These are phyloP conservation scores for Conticribra guillardii DNA, from an alignment of 108 stramenopile species.

Conservation along the genomic window DNA sequence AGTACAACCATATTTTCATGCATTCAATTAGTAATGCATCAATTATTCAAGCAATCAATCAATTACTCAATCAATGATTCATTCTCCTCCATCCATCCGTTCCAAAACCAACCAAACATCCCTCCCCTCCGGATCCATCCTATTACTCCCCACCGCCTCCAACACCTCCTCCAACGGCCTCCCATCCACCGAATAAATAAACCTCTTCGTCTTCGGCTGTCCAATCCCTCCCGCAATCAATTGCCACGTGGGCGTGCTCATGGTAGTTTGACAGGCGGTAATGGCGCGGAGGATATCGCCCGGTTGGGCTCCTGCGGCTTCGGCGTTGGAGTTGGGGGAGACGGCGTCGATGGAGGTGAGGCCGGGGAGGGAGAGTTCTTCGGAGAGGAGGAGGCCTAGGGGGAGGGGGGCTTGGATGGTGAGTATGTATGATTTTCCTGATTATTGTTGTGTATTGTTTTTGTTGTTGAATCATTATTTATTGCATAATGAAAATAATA, in stretches of 20 bases:
- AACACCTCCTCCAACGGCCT: slow-evolving; percentile 76
- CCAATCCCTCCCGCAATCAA: slow-evolving; percentile 82
- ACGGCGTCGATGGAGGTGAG: slow-evolving; percentile 71
- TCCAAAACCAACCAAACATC: slow-evolving; percentile 77
- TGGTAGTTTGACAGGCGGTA: slow-evolving; percentile 72
- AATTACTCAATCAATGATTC: too few relatives aligned
- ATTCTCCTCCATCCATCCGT: slow-evolving; percentile 30
- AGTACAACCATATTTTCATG: too few relatives aligned
- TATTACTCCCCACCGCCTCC: slow-evolving; percentile 72
- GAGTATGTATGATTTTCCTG: slow-evolving; percentile 45
- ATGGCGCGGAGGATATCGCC: slow-evolving; percentile 77
- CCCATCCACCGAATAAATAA: slow-evolving; percentile 71
- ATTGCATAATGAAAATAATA: too few relatives aligned
- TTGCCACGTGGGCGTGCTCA: slow-evolving; percentile 85
- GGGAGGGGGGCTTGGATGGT: slow-evolving; percentile 60
- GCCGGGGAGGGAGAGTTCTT: too few relatives aligned
- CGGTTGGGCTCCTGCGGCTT: slow-evolving; percentile 53
- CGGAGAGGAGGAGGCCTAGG: slow-evolving; percentile 70
- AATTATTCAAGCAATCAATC: too few relatives aligned
- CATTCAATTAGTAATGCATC: too few relatives aligned
- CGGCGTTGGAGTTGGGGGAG: slow-evolving; percentile 55
- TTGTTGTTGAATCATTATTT: too few relatives aligned
- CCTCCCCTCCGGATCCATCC: slow-evolving; percentile 72
- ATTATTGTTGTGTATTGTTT: too few relatives aligned
- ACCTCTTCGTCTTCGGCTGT: slow-evolving; percentile 71